Evolutionary conservation across 2,329 filamentous ascomycete species (phyloP), one percentile per base, ranked within the genome.

Genomic region (Claviceps paspali): DNA sequence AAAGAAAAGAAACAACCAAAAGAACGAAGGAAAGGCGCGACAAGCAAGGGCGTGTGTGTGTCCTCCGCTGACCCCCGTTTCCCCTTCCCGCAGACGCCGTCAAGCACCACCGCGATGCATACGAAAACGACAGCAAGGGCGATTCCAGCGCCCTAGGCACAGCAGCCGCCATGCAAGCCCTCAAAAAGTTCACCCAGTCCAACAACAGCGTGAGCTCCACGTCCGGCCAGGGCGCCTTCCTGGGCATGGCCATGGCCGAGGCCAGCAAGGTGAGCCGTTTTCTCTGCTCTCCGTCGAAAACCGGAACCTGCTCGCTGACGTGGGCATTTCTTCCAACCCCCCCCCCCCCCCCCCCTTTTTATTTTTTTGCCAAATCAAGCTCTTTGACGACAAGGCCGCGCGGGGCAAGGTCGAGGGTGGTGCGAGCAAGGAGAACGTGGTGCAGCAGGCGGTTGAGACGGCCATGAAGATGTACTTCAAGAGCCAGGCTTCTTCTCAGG

Each of bases 391-490:
- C 52, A 72, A 76, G 55, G 55, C 63, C 22, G 59, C 65, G 8
- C 56, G 68, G 45, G 72, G 72, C 47, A 66, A 70, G 47, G 61
- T 73, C 15, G 53, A 62, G 3, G 58, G 67, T 18, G 67, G 69
- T 19, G 72, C 79, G 5, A 81, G 73, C 60, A 94, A 94, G 71
- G 76, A 94, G 60, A 77, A 76, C 33, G 84, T 76, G 35, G 65
- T 95, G 33, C 76, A 81, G 53, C 67, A 77, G 56, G 87, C 87
- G 3, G 86, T 77, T 2, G 79, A 93, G 67, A 80, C 83, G 71
- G 87, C 86, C 3, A 59, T 94, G 49, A 86, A 93, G 71, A 81
- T 94, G 74, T 94, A 87, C 59, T 63, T 92, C 65, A 87, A 93
- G 72, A 76, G 71, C 48, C 70, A 85, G 54, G 70, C 69, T 15